A percentile compares a stretch with the other conserved stretches of the same genome.
phyloP scores from a whole-genome alignment of 108 stramenopile genomes.

The Epipyxis sp. region DNA sequence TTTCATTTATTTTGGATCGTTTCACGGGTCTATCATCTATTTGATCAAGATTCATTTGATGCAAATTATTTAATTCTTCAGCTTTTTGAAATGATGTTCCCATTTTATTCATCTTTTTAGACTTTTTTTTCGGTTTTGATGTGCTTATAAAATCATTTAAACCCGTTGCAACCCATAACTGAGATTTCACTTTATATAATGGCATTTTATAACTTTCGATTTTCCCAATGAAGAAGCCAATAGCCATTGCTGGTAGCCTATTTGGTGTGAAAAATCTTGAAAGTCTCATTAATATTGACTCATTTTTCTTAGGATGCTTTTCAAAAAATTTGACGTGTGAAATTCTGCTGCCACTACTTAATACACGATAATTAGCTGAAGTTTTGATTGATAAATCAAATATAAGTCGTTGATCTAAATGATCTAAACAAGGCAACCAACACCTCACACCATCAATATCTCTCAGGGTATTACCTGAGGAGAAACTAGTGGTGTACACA shows the following conservation, averaged over 20 bases:
- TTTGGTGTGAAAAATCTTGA: constrained; percentile 20
- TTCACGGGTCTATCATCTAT: neutral
- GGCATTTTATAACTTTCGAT: constrained; percentile 21
- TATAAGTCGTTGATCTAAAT: constrained; percentile 13
- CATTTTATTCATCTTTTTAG: too few relatives aligned
- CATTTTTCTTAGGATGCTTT: too few relatives aligned
- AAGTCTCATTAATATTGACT: too few relatives aligned
- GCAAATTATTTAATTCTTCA: neutral
- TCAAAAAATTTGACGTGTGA: too few relatives aligned
- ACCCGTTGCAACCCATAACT: constrained; percentile 4
- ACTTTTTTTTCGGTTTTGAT: neutral
- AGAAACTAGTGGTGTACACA: neutral
- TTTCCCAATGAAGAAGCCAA: constrained; percentile 26
- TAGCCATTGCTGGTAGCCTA: neutral
- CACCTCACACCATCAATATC: constrained; percentile 20
- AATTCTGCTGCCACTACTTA: neutral
- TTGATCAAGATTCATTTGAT: neutral
- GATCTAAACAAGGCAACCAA: constrained; percentile 24
- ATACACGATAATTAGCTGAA: neutral
- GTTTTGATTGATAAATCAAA: constrained; percentile 8
- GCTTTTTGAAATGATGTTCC: too few relatives aligned
- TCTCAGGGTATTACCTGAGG: neutral
- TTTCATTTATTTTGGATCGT: neutral
- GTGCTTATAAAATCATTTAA: neutral
- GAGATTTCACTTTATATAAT: neutral